Base-by-base conservation (phyloP, 306 rosid species). In the Corylus heterophylla region DNA sequence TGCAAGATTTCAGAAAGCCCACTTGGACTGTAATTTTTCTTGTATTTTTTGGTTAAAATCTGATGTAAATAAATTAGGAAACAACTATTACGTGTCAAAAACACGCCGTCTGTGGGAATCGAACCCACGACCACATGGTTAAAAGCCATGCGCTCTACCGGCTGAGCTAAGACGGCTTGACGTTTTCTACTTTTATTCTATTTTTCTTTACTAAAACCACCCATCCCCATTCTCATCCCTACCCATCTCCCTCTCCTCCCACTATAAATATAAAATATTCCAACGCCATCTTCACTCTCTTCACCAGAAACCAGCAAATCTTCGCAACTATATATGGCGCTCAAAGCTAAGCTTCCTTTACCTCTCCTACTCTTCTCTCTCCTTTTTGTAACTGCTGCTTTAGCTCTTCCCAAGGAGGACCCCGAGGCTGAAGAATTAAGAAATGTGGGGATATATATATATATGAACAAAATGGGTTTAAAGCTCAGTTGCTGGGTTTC, bases 351-450 rank as follows among this genome's bases (percentile, higher is more conserved):
- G 50, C 54, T 87, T 71, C 39, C 58, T 52, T 4, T 83, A 74
- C 22, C 74, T 8, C 2, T 78, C 29, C 50, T 78, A 5, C 79
- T 82, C 37, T 76, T 81, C 44, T 73, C 75, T 63, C 73, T 79
- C 14, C 18, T 81, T 2, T 71, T 82, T 9, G 64, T 82, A 3
- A 55, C 68, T 37, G 78, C 75, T 42, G 70, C 44, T 54, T 66
- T 72, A 54, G 84, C 69, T 70, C 48, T 44, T 20, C 66, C 35
- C 62, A 35, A 0, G 31, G 47, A 72, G 78, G 90, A 85, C 70
- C 88, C 75, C 0, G 93, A 89, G 70, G 25, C 25, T 22, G 25
- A 22, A 22, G 25, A 22, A 22, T 0, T 22, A 0, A 0, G 25
- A 22, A 22, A 22, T 22, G 25, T 22, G 25, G 25, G 25, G 25